A percentile compares a stretch with the other conserved stretches of the same genome.
These are phyloP conservation scores for Colletotrichum echinochloae DNA, from an alignment of 2,329 filamentous ascomycete species.

Conservation along the genomic window DNA sequence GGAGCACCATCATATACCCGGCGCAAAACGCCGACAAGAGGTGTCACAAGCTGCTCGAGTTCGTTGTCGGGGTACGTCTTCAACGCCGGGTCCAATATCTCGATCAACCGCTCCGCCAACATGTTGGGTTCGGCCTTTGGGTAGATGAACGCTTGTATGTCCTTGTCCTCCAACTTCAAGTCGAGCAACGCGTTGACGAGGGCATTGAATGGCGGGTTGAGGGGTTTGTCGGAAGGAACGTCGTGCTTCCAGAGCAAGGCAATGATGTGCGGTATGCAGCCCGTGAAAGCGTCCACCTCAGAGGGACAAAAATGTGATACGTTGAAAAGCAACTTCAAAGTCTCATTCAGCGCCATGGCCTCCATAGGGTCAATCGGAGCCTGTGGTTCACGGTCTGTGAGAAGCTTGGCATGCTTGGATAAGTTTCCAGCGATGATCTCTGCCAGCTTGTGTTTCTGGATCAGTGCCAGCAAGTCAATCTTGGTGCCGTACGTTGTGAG, in stretches of 20 bases:
- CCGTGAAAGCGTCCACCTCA: constrained; percentile 70
- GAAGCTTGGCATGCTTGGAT: constrained; percentile 71
- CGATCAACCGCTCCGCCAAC: constrained; percentile 74
- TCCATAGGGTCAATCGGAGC: constrained; percentile 69
- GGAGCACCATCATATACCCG: constrained; percentile 78
- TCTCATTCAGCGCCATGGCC: constrained; percentile 85
- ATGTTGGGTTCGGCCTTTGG: constrained; percentile 70
- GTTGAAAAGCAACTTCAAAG: constrained; percentile 90
- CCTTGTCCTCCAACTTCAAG: constrained; percentile 73
- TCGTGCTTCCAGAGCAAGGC: constrained; percentile 73
- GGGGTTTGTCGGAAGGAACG: constrained; percentile 70
- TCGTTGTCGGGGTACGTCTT: constrained; percentile 73
- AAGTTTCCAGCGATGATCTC: constrained; percentile 78
- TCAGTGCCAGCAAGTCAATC: constrained; percentile 73
- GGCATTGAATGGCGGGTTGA: constrained; percentile 78
- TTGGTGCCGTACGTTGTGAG: constrained; percentile 81
- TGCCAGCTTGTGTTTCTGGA: constrained; percentile 74
- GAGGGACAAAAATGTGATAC: constrained; percentile 80
- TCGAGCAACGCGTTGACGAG: constrained; percentile 87
- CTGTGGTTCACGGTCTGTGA: constrained; percentile 46
- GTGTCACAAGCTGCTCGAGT: constrained; percentile 78
- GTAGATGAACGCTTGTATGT: constrained; percentile 70
- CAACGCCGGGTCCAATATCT: constrained; percentile 76
- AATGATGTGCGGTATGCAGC: constrained; percentile 76
- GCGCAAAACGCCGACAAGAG: constrained; percentile 80